Evolutionary conservation across 2,329 filamentous ascomycete genomes (phyloP).

Genomic region (Bisporella sp.): DNA sequence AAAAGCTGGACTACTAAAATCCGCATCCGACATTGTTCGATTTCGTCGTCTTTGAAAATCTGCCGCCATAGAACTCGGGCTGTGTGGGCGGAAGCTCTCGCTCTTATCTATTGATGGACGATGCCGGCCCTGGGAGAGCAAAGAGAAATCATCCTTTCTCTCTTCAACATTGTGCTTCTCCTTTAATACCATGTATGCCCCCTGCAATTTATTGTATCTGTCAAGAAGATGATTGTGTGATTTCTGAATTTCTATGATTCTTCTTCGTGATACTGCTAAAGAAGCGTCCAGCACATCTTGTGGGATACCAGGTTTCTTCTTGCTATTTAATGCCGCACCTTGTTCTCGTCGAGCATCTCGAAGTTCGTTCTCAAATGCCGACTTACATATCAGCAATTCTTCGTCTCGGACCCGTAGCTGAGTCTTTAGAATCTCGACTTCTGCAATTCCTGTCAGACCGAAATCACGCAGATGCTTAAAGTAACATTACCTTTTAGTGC

Average conservation of each 20-base stretch:
- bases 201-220: constrained; percentile 42
- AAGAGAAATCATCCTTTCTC: constrained; percentile 8
- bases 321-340: constrained; percentile 3
- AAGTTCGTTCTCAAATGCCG: constrained; percentile 41
- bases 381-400: constrained; percentile 35
- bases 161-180: constrained; percentile 27
- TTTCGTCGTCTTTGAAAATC: background rate
- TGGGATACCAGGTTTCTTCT: constrained; percentile 1
- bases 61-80: background rate
- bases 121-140: constrained; percentile 5
- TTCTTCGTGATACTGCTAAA: constrained; percentile 19
- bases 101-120: background rate
- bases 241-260: constrained; percentile 42
- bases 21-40: too few species aligned
- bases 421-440: constrained; percentile 51
- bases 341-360: constrained; percentile 34
- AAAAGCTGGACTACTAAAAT: background rate
- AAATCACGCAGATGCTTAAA: too few species aligned
- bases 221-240: constrained; percentile 42
- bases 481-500: constrained; percentile 36
- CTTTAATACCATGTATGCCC: constrained; percentile 31
- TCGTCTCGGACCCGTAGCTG: constrained; percentile 46
- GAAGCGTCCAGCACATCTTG: constrained; percentile 15
- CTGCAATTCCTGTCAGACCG: constrained; percentile 13
- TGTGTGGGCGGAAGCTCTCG: background rate